Evolutionary conservation across 1,284 basidiomycete genomes (phyloP).

Genomic region (Coniferiporia weirii): DNA sequence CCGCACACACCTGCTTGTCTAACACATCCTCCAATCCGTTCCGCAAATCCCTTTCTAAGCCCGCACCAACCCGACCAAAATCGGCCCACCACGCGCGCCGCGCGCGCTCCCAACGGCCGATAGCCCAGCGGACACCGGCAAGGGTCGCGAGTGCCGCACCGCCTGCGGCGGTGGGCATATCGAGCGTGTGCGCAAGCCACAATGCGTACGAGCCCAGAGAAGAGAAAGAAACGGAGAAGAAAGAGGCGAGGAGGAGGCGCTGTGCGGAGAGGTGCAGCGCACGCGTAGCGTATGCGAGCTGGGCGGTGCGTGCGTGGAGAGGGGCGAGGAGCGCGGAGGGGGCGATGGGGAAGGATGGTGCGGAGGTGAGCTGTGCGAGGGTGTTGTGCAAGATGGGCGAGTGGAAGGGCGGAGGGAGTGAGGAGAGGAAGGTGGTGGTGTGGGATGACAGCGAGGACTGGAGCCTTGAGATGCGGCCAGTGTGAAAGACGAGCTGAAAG

Average conservation of each 20-base stretch:
- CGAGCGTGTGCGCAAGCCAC: slow-evolving; percentile 38
- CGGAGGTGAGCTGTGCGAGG: slow-evolving; percentile 50
- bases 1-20: slow-evolving; percentile 36
- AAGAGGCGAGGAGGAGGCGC: slow-evolving; percentile 47
- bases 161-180: slow-evolving; percentile 56
- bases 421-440: slow-evolving; percentile 38
- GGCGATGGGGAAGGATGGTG: slow-evolving; percentile 45
- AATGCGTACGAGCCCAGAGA: slow-evolving; percentile 39
- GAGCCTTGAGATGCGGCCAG: slow-evolving; percentile 56
- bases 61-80: slow-evolving; percentile 62
- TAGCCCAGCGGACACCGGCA: slow-evolving; percentile 57
- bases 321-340: slow-evolving; percentile 50
- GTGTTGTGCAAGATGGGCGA: slow-evolving; percentile 68
- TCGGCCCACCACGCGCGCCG: slow-evolving; percentile 72
- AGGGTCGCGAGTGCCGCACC: slow-evolving; percentile 52
- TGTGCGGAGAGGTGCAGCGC: slow-evolving; percentile 66
- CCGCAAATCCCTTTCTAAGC: slow-evolving; percentile 68
- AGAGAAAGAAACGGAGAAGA: slow-evolving; percentile 29
- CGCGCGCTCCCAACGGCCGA: slow-evolving; percentile 66
- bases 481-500: slow-evolving; percentile 63
- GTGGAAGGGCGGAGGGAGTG: slow-evolving; percentile 42
- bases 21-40: slow-evolving; percentile 46
- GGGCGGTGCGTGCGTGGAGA: slow-evolving; percentile 48
- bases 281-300: slow-evolving; percentile 59
- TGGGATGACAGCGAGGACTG: slow-evolving; percentile 44